phyloP scores from a whole-genome alignment of 2,329 filamentous ascomycete genomes.

The Ophiocordyceps camponoti-floridani region DNA sequence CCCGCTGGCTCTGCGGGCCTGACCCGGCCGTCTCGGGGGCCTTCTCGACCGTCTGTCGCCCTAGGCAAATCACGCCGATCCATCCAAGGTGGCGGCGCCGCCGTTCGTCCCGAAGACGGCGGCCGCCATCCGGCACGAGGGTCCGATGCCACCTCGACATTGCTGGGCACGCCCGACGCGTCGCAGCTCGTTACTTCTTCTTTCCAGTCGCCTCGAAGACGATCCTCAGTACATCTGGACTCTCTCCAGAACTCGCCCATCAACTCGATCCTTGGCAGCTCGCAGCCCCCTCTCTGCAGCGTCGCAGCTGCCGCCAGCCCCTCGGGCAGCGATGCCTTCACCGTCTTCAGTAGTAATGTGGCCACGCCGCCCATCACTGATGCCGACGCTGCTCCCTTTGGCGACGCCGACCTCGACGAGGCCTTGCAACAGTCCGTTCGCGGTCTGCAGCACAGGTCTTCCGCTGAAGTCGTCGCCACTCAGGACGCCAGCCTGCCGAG shows the following conservation, averaged over 20 bases:
- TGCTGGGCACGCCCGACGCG: conserved; percentile 40
- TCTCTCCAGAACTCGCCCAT: conserved; percentile 22
- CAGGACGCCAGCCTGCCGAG: conserved; percentile 90
- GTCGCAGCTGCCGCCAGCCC: conserved; percentile 25
- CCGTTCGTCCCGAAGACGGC: conserved; percentile 1
- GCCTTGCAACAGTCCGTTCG: conserved; percentile 27
- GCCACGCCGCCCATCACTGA: conserved; percentile 64
- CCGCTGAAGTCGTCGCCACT: conserved; percentile 51
- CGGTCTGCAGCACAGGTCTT: conserved; percentile 28
- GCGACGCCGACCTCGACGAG: conserved; percentile 28
- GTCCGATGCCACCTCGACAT: conserved; percentile 4
- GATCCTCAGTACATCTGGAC: conserved; percentile 20
- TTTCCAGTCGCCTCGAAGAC: conserved; percentile 20
- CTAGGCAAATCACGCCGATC: conserved; percentile 18
- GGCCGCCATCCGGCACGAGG: conserved; percentile 2
- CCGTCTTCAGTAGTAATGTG: conserved; percentile 43
- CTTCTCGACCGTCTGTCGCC: conserved; percentile 11
- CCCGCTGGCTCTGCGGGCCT: background rate
- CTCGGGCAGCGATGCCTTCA: conserved; percentile 35
- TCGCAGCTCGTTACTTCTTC: conserved; percentile 21
- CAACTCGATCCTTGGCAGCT: conserved; percentile 21
- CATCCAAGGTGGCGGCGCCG: conserved; percentile 7
- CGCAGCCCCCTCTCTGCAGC: conserved; percentile 21
- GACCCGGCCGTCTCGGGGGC: conserved; percentile 5
- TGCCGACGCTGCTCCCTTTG: conserved; percentile 45